Evolutionary conservation across 305 asterid genomes (phyloP).

Genomic region (Rubia tinctorum): DNA sequence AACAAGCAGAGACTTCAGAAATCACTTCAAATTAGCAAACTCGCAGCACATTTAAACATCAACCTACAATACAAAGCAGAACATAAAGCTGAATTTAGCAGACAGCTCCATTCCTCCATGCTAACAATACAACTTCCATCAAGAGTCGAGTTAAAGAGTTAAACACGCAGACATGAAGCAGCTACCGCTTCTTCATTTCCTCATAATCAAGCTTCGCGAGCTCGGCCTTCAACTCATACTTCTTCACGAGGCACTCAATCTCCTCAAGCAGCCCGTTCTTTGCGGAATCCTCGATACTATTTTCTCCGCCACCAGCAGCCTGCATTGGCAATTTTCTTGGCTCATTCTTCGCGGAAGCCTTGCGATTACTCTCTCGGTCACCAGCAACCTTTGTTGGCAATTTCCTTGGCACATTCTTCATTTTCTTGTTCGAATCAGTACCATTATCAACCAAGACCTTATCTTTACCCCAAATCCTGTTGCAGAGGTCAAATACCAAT

Average conservation of each 20-base stretch:
- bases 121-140: background rate
- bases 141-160: background rate
- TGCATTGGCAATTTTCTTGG: background rate
- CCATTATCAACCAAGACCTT: background rate
- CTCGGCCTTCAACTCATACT: background rate
- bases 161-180: background rate
- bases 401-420: background rate
- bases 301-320: background rate
- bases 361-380: background rate
- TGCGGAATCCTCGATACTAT: background rate
- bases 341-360: background rate
- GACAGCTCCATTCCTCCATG: background rate
- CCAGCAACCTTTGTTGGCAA: background rate
- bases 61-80: background rate
- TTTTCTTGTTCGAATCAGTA: background rate
- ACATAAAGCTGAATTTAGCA: background rate
- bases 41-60: background rate
- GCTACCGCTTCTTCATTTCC: background rate
- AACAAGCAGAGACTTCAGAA: background rate
- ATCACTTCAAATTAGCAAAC: background rate
- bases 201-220: background rate
- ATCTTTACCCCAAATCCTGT: background rate
- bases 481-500: constrained; percentile 24
- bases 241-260: background rate
- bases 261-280: background rate